Base-by-base conservation (phyloP, 148 eudicot genomes). In the Diospyros lotus region DNA sequence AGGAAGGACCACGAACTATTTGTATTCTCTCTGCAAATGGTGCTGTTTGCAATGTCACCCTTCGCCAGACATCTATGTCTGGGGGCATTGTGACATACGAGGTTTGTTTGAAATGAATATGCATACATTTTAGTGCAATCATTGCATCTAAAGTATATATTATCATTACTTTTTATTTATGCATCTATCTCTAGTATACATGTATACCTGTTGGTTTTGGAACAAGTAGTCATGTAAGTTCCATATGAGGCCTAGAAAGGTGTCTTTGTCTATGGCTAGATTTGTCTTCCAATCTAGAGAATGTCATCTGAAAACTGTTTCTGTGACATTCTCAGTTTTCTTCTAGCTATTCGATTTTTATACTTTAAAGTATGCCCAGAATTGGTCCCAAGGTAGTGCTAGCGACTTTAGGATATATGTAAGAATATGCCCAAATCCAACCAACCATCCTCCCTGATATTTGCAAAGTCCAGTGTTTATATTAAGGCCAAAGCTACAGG, bases 11-110 rank as follows among this genome's bases (percentile, higher is more conserved):
- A 17, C 84, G 92, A 1, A 88, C 94, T 7, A 80, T 89, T 73
- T 92, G 92, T 62, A 80, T 92, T 56, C 87, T 92, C 60, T 88
- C 92, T 68, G 97, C 97, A 71, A 88, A 86, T 89, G 97, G 97
- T 64, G 81, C 92, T 43, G 74, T 92, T 75, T 76, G 87, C 85
- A 88, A 88, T 73, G 92, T 86, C 42, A 89, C 88, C 40, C 94
- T 92, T 77, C 86, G 94, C 55, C 94, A 89, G 72, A 84, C 93
- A 73, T 74, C 90, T 68, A 73, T 73, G 77, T 72, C 84, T 75
- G 89, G 92, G 69, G 92, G 91, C 77, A 82, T 74, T 64, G 87
- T 89, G 80, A 83, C 85, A n/a, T 89, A 87, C 62, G 92, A 87
- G 94, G 97, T 91, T 73, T 72, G 79, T 66, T 64, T 46, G 14